phyloP scores from a whole-genome alignment of 164 flowering plant genomes.

The Hamamelis virginiana region DNA sequence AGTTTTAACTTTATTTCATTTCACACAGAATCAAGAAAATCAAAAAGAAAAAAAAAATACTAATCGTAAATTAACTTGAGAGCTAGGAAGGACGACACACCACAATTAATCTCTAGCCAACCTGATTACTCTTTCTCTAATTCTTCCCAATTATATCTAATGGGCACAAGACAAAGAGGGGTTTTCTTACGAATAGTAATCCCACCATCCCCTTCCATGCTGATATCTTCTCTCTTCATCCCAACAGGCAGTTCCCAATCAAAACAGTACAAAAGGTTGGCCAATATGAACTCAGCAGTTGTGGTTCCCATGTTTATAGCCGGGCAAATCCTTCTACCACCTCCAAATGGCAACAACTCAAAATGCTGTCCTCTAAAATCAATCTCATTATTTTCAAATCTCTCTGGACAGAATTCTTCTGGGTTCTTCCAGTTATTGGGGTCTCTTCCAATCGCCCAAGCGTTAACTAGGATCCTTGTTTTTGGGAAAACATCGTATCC shows the following conservation, averaged over 20 bases:
- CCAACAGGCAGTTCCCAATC: not conserved
- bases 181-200: not conserved
- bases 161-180: not conserved
- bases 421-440: constrained; percentile 7
- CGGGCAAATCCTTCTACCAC: constrained; percentile 1
- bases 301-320: not conserved
- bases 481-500: not conserved
- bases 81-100: too few species aligned
- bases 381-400: not conserved
- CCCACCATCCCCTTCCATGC: not conserved
- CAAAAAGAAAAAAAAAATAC: too few species aligned
- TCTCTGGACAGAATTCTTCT: constrained; percentile 1
- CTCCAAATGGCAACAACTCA: constrained; percentile 4
- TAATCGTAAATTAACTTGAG: too few species aligned
- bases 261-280: not conserved
- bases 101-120: too few species aligned
- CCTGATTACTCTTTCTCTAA: not conserved
- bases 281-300: not conserved
- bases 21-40: too few species aligned
- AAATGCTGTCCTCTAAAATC: constrained; percentile 3
- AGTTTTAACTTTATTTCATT: too few species aligned
- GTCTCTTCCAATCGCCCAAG: constrained; percentile 5
- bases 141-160: constrained; percentile 5
- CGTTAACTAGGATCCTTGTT: not conserved
- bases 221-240: not conserved